These are phyloP conservation scores for Hebeloma cylindrosporum DNA, from an alignment of 768 basidiomycete species.

Conservation along the genomic window DNA sequence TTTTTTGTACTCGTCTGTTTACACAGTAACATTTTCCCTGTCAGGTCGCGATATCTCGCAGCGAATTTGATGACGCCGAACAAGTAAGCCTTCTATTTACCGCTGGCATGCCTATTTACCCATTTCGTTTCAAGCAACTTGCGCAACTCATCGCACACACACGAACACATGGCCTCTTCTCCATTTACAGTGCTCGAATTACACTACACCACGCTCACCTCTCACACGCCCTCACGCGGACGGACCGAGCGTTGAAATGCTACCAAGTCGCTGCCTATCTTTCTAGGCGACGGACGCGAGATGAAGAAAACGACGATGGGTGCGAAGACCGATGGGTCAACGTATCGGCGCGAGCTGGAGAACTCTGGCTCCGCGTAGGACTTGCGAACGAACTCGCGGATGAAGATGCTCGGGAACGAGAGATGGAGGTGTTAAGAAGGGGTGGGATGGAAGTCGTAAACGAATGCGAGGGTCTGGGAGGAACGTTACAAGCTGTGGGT, in stretches of 20 bases:
- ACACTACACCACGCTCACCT: conserved; percentile 72
- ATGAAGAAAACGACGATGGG: conserved; percentile 22
- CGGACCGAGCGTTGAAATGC: conserved; percentile 54
- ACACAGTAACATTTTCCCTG: neutral
- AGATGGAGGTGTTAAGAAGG: conserved; percentile 31
- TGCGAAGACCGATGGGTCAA: conserved; percentile 35
- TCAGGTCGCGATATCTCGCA: conserved; percentile 66
- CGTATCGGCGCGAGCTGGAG: conserved; percentile 33
- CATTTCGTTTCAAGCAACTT: conserved; percentile 12
- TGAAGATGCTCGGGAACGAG: conserved; percentile 18
- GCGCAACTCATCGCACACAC: conserved; percentile 56
- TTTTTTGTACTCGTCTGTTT: neutral
- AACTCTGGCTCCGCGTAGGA: conserved; percentile 35
- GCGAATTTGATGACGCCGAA: conserved; percentile 66
- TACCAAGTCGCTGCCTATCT: conserved; percentile 64
- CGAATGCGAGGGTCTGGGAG: conserved; percentile 52
- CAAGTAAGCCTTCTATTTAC: conserved; percentile 36
- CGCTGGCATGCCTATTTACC: neutral
- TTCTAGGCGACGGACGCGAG: conserved; percentile 18
- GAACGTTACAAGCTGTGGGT: conserved; percentile 54
- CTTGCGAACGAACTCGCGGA: conserved; percentile 17
- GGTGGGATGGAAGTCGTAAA: conserved; percentile 38
- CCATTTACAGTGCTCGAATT: conserved; percentile 57
- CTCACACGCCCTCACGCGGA: conserved; percentile 61
- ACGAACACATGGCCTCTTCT: conserved; percentile 57